Evolutionary conservation across 2,329 filamentous ascomycete species (phyloP).

Genomic region (Hymenoscyphus salicellus): DNA sequence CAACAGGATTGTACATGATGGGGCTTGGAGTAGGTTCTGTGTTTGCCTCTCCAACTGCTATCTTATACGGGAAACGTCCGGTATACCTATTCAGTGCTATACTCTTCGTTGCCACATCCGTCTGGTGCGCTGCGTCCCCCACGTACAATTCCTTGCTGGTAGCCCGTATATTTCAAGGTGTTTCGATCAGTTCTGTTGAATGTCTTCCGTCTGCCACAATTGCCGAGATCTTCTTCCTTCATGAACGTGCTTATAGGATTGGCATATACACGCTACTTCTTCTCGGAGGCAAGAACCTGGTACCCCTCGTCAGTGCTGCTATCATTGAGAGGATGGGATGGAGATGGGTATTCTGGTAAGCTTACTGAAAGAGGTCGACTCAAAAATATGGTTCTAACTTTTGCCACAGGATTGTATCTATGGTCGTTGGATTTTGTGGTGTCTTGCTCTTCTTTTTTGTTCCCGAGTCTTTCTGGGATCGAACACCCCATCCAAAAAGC

Average conservation of each 20-base stretch:
- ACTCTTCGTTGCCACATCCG: conserved; percentile 70
- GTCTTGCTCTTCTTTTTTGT: conserved; percentile 82
- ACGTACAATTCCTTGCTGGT: conserved; percentile 75
- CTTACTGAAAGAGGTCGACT: no score
- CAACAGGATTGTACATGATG: conserved; percentile 92
- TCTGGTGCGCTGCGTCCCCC: conserved; percentile 86
- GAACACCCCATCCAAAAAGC: conserved; percentile 56
- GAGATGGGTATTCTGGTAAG: conserved; percentile 79
- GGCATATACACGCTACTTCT: conserved; percentile 90
- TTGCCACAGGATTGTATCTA: conserved; percentile 61
- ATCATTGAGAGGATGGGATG: conserved; percentile 76
- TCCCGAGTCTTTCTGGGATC: conserved; percentile 94
- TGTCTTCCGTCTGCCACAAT: conserved; percentile 91
- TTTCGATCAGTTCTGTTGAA: conserved; percentile 86
- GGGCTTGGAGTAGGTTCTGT: conserved; percentile 83
- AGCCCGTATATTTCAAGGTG: conserved; percentile 81
- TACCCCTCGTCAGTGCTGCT: conserved; percentile 81
- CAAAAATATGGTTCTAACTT: no score
- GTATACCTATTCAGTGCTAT: conserved; percentile 78
- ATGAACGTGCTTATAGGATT: conserved; percentile 87
- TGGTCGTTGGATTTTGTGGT: conserved; percentile 70
- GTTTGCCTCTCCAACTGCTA: conserved; percentile 83
- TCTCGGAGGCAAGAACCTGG: conserved; percentile 85
- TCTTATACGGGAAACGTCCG: conserved; percentile 84
- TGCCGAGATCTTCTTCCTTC: conserved; percentile 93